phyloP scores from a whole-genome alignment of 2,329 filamentous ascomycete genomes.

The Phoma sp. region DNA sequence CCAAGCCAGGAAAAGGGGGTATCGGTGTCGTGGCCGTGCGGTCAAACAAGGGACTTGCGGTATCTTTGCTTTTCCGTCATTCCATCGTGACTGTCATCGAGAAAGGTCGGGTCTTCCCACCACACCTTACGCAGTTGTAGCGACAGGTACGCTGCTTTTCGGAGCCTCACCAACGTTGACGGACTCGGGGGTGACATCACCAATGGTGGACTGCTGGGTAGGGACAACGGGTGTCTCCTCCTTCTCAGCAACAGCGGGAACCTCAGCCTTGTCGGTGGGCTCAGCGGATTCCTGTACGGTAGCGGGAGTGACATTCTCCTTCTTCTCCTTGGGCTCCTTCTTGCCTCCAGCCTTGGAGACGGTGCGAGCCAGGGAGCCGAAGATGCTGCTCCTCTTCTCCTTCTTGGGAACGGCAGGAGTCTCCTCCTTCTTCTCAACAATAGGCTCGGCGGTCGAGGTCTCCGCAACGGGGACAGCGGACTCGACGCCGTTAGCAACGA shows the following conservation, averaged over 20 bases:
- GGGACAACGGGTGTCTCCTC: conserved; percentile 34
- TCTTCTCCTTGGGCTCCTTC: conserved; percentile 48
- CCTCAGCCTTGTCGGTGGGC: conserved; percentile 32
- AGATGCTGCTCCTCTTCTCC: conserved; percentile 86
- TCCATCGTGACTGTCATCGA: conserved; percentile 51
- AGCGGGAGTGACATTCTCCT: conserved; percentile 39
- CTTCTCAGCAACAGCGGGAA: conserved; percentile 34
- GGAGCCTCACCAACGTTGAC: conserved; percentile 50
- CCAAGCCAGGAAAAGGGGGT: conserved; percentile 39
- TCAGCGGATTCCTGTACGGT: conserved; percentile 45
- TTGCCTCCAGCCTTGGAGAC: conserved; percentile 51
- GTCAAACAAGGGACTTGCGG: conserved; percentile 49
- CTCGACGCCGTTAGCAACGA: conserved; percentile 30
- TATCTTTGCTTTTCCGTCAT: conserved; percentile 53
- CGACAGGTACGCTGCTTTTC: conserved; percentile 49
- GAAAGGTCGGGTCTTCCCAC: conserved; percentile 48
- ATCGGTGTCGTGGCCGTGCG: conserved; percentile 44
- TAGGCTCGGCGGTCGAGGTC: conserved; percentile 53
- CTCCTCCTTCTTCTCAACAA: conserved; percentile 44
- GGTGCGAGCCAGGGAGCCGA: conserved; percentile 68
- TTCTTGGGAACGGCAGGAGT: conserved; percentile 60
- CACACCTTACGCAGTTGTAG: conserved; percentile 52
- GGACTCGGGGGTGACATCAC: conserved; percentile 48
- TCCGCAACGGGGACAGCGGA: conserved; percentile 46
- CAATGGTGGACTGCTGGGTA: conserved; percentile 42